Base-by-base conservation (phyloP, 495 filamentous ascomycete genomes). In the Paragyromitra xinjiangensis region DNA sequence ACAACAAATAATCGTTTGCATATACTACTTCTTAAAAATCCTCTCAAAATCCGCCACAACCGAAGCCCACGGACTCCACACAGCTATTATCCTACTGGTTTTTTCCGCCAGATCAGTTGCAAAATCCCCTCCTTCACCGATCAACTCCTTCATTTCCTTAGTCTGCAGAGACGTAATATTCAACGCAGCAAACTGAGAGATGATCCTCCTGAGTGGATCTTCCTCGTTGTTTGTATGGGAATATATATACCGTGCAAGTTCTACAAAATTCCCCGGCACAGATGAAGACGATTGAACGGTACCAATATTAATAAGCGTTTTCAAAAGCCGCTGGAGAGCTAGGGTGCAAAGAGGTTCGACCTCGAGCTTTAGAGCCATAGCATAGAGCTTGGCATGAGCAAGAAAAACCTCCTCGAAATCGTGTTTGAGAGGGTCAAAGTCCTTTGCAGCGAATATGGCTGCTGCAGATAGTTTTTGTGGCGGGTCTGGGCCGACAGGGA, bases 111-210 rank as follows among this genome's bases (percentile, higher is more conserved):
- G 24, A 19, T 73, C 71, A 6, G 3, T 29, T 37, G 45, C 61
- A 48, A 73, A 58, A 8, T 66, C 61, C n/a, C 61, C 44, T n/a
- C 62, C 44, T 2, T 19, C 24, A 4, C 19, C 9, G 7, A 67
- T 37, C 40, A 48, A 6, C 11, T 34, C 16, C 11, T 37, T 42
- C 26, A 67, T 42, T 6, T 66, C 59, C 14, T 22, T 12, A 24
- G 34, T 34, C 7, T 39, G 42, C 11, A 73, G 29, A 45, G 11
- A 1, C 22, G 37, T 44, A 9, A 66, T 8, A 7, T 73, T 73
- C 6, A 58, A 45, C 19, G 71, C 62, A 58, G 53, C 37, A 34
- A 73, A 73, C n/a, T 73, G 62, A 6, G 64, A 45, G 71, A 73
- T n/a, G 24, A 65, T 44, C 37, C 26, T 29, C 0, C 71, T 63